A percentile compares a stretch with the other conserved stretches of the same genome.
Conservation (phyloP, 2,329 filamentous ascomycete species). For the Coniochaeta sp. region DNA sequence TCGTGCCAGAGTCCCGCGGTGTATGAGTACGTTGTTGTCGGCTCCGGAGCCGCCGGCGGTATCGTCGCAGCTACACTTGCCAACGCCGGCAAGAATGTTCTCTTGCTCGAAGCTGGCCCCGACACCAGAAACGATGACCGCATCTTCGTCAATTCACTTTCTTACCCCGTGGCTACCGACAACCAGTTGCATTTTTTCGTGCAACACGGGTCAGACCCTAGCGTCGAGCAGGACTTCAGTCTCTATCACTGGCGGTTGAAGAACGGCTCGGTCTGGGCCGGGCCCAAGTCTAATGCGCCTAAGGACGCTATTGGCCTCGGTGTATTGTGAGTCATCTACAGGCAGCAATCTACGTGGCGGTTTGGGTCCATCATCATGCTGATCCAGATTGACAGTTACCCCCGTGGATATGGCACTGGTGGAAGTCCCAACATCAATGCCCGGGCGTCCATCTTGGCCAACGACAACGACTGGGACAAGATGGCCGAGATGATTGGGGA, state of each 20-base stretch:
- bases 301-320: constrained; percentile 18
- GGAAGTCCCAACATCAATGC: constrained; percentile 27
- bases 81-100: constrained; percentile 47
- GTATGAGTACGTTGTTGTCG: constrained; percentile 58
- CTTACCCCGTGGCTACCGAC: constrained; percentile 35
- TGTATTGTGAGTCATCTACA: constrained; percentile 14
- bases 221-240: constrained; percentile 35
- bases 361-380: not conserved
- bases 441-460: constrained; percentile 22
- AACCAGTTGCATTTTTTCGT: constrained; percentile 51
- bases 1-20: too few species aligned
- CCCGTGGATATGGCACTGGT: constrained; percentile 27
- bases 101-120: constrained; percentile 51
- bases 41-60: constrained; percentile 52
- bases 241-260: constrained; percentile 42
- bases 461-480: constrained; percentile 26
- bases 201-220: constrained; percentile 42
- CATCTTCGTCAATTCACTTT: constrained; percentile 37
- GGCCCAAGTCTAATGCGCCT: constrained; percentile 17
- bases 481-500: constrained; percentile 11
- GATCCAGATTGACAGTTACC: constrained; percentile 18
- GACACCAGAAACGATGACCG: constrained; percentile 36
- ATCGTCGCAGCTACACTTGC: constrained; percentile 53
- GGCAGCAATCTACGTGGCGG: not conserved
- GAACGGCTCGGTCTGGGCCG: constrained; percentile 18